Evolutionary conservation across 2,329 filamentous ascomycete genomes (phyloP), one percentile per base, ranked within the genome.

Genomic region (Penicillium sumatraense): DNA sequence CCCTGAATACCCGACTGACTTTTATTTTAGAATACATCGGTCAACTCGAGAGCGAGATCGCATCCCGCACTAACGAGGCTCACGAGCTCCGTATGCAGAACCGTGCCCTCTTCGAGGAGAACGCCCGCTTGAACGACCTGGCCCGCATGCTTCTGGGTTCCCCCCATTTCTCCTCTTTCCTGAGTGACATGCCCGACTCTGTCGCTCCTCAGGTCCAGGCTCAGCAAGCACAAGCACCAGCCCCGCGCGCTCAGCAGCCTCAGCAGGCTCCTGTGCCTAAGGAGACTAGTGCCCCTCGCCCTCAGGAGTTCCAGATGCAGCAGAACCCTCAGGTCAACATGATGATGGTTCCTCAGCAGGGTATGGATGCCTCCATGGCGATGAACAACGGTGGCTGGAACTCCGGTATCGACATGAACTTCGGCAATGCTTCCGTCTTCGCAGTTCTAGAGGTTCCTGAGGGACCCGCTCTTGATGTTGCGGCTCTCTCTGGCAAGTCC

Each of bases 11-110:
- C 47, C 31, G 21, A 54, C 49, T 53, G 62, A 58, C 11, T 20
- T 26, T 53, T n/a, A 23, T 38, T 68, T 8, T 21, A 98, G 95
- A 98, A 83, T 98, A 98, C 80, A 98, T 99, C 71, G 85, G 86
- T 60, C 93, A 98, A 75, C 89, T 99, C 14, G 95, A 99, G 80
- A 82, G 85, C 59, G 93, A 98, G 74, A 89, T 97, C 65, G 89
- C 91, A 51, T 82, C 81, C 68, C 96, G 95, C 79, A 87, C 89
- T 36, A 89, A 88, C 62, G 93, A 98, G 80, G 88, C 89, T 64
- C 89, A 88, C 61, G 89, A 92, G 42, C 83, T 97, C 29, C 89
- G 90, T 59, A 78, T 83, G 31, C 88, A 96, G 75, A 98, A 97
- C 80, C 85, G 86, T 46, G 87, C 89, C 33, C 83, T 99, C 16